Base-by-base conservation (phyloP, 2,329 filamentous ascomycete species). In the Blumeriella jaapii region DNA sequence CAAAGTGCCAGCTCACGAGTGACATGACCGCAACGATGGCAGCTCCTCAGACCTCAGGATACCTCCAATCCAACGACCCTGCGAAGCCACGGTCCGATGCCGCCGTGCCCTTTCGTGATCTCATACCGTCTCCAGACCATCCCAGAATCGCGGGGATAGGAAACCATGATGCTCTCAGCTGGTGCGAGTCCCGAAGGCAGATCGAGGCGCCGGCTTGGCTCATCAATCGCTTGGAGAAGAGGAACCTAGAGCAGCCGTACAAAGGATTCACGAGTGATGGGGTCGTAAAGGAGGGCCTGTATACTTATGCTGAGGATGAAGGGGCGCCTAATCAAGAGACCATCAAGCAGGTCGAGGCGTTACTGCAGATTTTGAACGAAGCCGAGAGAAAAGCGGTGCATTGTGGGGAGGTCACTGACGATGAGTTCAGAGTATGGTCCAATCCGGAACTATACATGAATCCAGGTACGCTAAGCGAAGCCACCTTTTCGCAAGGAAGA, bases 401-500 rank as follows among this genome's bases (percentile, higher is more conserved):
- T 15, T 49, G 46, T 41, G 43, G 36, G 12, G 41, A 49, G 31
- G 49, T 53, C 15, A 45, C 36, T 10, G 48, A 48, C 28, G 49
- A 52, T 44, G 49, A 50, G 8, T 51, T 51, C 31, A 43, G 51
- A 37, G 31, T 49, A 29, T 53, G 52, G 51, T 52, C 50, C 2
- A 54, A 54, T 40, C 52, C 52, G 7, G 51, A 53, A 32, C 36
- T 54, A 23, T 53, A 52, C 26, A 43, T 53, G 38, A 51, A 52
- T 27, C 50, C 50, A 37, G 48, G 47, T 51, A 47, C 19, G 30
- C 3, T 11, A 17, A 4, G 3, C 7, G 8, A 14, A 6, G 13
- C 16, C 8, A 26, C 2, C 11, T 20, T 18, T 17, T n/a, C n/a
- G n/a, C n/a, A n/a, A n/a, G 16, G n/a, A 9, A 28, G n/a, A 7